Base-by-base conservation (phyloP, 805 yeast genomes). In the Cyberlindnera maritima region DNA sequence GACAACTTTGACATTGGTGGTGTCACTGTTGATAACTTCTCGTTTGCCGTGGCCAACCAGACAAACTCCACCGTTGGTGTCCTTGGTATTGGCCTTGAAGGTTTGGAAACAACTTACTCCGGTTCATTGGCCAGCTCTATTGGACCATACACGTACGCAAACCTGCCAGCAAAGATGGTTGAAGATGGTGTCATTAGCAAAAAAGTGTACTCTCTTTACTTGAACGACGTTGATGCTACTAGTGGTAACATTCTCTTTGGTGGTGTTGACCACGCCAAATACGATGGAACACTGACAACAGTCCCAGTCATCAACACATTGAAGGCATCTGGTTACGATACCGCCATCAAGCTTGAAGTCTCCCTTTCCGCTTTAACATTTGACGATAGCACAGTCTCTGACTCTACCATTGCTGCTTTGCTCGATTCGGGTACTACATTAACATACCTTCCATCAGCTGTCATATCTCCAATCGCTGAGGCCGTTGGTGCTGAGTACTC, bases 1-100 rank as follows among this genome's bases (percentile, higher is more conserved):
- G 97, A 90, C 58, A 67, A 69, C 34, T 71, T 90, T 4, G 50
- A 56, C 2, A 66, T 89, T 47, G 80, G 81, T 39, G 80, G 77
- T 41, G 63, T 73, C 8, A 69, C 76, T 3, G 72, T 88, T 13
- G 58, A 69, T 0, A 67, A 71, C 46, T 66, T 85, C 26, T 79
- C 88, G 5, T 76, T 90, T 63, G 97, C 95, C 2, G 80, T 89
- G 20, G 95, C 87, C 3, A 79, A 80, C 59, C 63, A 65, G 31
- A 77, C 88, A 2, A 79, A 80, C 50, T 80, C 91, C 3, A 63
- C 79, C 9, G 65, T 65, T 38, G 92, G 95, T 46, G 92, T 88
- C 21, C 65, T 87, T 36, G 90, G 91, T 23, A 79, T 87, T 52
- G 92, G 94, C 11, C 70, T 85, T 42, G 67, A 78, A 5, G 85